phyloP scores from a whole-genome alignment of 805 yeast genomes.

The Ogataea angusta region DNA sequence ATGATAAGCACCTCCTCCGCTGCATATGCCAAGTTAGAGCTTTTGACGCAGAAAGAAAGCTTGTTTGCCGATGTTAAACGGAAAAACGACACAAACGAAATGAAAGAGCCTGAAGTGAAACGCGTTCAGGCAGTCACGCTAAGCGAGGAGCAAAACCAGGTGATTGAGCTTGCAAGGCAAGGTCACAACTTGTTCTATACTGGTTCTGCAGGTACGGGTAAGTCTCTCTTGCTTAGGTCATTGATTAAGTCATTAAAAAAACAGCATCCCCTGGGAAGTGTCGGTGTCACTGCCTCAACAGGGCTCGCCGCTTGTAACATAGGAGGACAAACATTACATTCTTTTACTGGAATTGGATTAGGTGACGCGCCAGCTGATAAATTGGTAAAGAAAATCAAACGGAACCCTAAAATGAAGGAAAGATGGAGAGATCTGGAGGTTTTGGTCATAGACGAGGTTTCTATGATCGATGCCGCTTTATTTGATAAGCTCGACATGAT shows the following conservation, averaged over 20 bases:
- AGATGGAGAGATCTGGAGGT: constrained; percentile 60
- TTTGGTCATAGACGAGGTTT: constrained; percentile 71
- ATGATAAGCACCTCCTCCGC: constrained; percentile 11
- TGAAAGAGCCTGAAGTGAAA: constrained; percentile 8
- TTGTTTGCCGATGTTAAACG: constrained; percentile 3
- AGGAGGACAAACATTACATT: constrained; percentile 75
- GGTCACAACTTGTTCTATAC: constrained; percentile 83
- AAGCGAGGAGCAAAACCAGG: constrained; percentile 61
- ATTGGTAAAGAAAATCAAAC: constrained; percentile 50
- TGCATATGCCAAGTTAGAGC: constrained; percentile 14
- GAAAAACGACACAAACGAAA: not conserved
- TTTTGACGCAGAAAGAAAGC: constrained; percentile 21
- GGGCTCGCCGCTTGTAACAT: constrained; percentile 82
- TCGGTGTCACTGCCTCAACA: constrained; percentile 81
- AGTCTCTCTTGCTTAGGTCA: constrained; percentile 75
- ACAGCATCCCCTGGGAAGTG: constrained; percentile 45
- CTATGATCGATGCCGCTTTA: constrained; percentile 73
- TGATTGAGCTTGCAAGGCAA: constrained; percentile 56
- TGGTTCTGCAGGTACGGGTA: constrained; percentile 99
- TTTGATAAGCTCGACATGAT: constrained; percentile 61
- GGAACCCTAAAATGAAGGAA: constrained; percentile 44
- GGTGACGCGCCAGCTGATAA: constrained; percentile 52
- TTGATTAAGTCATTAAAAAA: constrained; percentile 52
- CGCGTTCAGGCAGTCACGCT: constrained; percentile 32
- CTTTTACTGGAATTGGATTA: constrained; percentile 75